Conservation (phyloP, 441 rosid genomes). For the Theobroma grandiflorum region DNA sequence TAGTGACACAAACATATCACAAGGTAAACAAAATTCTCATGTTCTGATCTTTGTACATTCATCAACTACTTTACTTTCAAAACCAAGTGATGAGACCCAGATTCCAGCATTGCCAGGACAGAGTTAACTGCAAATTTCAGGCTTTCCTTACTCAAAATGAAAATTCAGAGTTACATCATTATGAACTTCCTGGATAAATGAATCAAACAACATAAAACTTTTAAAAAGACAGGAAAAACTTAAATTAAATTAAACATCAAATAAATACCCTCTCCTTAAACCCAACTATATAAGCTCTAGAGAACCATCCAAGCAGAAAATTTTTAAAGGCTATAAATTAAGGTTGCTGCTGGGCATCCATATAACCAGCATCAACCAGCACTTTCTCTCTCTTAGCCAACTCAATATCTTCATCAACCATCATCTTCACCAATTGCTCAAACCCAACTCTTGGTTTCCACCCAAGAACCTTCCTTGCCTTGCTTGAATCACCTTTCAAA, state of each 20-base stretch:
- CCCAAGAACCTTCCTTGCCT: constrained; percentile 69
- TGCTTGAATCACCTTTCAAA: constrained; percentile 79
- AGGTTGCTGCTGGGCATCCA: constrained; percentile 93
- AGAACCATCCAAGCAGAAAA: constrained; percentile 2
- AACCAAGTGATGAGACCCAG: neutral
- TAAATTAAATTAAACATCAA: constrained; percentile 15
- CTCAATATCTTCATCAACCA: constrained; percentile 86
- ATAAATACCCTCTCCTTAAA: constrained; percentile 20
- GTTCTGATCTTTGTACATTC: neutral
- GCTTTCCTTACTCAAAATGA: neutral
- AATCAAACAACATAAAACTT: constrained; percentile 23
- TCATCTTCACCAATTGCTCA: constrained; percentile 90
- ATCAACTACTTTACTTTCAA: neutral
- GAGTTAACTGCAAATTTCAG: neutral
- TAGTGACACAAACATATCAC: neutral
- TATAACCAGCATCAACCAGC: constrained; percentile 85
- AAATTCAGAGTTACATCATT: neutral
- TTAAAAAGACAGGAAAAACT: neutral
- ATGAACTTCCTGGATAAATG: constrained; percentile 20
- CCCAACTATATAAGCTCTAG: constrained; percentile 5
- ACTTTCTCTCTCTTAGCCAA: constrained; percentile 89
- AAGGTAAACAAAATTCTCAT: neutral
- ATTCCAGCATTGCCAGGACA: neutral
- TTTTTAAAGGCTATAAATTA: constrained; percentile 25
- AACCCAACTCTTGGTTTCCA: constrained; percentile 91